Base-by-base conservation (phyloP, 2,329 filamentous ascomycete species). In the Verticillium klebahnii region DNA sequence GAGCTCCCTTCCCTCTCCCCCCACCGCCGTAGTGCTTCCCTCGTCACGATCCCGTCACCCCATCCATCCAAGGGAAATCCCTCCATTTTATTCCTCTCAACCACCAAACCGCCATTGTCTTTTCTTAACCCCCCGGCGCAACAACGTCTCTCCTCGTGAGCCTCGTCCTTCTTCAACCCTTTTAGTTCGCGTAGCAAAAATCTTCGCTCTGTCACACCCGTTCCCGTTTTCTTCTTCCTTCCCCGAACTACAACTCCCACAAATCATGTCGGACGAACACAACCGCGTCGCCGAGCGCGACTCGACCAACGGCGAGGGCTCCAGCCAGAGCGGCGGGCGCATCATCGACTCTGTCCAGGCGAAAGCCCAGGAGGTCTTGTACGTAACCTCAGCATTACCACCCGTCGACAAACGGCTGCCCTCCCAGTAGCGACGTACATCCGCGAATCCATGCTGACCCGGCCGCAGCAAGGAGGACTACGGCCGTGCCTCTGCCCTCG, bases 391-490 rank as follows among this genome's bases (percentile, higher is more conserved):
- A 25, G n/a, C 32, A 34, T 11, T 11, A 17, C 15, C 15, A 14
- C 23, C 34, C 12, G 12, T 23, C 40, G 17, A 9, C 12, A 2
- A 14, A 36, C 8, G 7, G 8, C 34, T 5, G 7, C 12, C 25
- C 15, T 25, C 15, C 29, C 29, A 11, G 25, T 5, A 14, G 9
- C 34, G 29, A 29, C 31, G 19, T 14, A 40, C 37, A 17, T 40
- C 2, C 12, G 23, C 14, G 37, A 40, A 40, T 60, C 67, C 61
- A 69, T 60, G 17, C 58, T 62, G 59, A 64, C n/a, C 36, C 17
- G 40, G 52, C 19, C 32, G 50, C 65, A 87, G 85, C 54, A 80
- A 85, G 65, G 88, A 93, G 67, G 93, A 97, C 71, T 88, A 88
- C 61, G 81, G 85, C 64, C 86, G 88, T 65, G 84, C 90, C 61